Percentiles rank a stretch among this genome's conserved stretches.
These are phyloP conservation scores for Aurantiochytrium sp. DNA, from an alignment of 108 stramenopile species.

Conservation along the genomic window DNA sequence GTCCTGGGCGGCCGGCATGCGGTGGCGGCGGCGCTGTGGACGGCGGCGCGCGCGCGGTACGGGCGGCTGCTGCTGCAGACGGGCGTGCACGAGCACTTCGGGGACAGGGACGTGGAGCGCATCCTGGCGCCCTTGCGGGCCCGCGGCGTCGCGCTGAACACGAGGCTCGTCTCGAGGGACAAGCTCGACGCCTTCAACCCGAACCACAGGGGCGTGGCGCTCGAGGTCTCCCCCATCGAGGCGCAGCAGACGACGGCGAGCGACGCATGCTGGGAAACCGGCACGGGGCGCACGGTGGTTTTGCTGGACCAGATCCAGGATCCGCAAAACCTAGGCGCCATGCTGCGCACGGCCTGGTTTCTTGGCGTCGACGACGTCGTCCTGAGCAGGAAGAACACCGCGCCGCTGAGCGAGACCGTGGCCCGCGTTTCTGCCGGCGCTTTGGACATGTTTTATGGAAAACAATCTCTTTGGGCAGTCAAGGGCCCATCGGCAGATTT, in stretches of 20 bases:
- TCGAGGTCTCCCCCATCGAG: background rate
- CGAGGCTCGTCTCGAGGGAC: background rate
- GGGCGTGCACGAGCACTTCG: background rate
- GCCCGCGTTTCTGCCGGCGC: background rate
- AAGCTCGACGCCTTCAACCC: background rate
- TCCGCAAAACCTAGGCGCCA: background rate
- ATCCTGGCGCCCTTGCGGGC: background rate
- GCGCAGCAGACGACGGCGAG: background rate
- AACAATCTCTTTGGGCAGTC: background rate
- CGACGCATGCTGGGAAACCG: background rate
- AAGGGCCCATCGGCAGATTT: background rate
- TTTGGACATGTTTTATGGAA: background rate
- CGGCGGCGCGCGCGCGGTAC: background rate
- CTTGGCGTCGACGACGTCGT: background rate
- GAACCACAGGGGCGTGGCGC: background rate
- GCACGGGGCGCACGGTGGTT: background rate
- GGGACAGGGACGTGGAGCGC: background rate
- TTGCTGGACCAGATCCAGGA: background rate
- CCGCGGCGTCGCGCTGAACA: background rate
- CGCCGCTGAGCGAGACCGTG: background rate
- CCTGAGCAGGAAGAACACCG: background rate
- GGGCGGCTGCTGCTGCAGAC: background rate
- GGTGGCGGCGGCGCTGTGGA: background rate
- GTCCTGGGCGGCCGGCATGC: background rate
- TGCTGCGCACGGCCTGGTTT: background rate